These are phyloP conservation scores for Leccinum sublutescens DNA, from an alignment of 768 basidiomycete genomes.

Conservation along the genomic window DNA sequence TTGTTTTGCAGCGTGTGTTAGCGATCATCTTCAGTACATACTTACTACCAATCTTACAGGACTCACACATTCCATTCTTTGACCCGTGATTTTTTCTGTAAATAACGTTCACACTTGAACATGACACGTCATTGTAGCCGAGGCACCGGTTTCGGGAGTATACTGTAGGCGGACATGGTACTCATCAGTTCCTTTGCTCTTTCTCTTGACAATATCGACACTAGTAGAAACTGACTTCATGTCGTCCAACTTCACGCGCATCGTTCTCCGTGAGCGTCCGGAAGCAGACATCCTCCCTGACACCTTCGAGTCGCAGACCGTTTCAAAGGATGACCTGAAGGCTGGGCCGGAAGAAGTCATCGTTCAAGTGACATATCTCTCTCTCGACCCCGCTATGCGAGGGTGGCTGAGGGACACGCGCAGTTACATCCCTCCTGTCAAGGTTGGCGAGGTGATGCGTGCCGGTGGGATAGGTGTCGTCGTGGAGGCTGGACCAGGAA, in stretches of 20 bases:
- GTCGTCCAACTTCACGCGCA: conserved; percentile 49
- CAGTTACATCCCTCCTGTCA: conserved; percentile 67
- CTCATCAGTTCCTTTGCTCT: background rate
- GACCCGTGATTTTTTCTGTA: background rate
- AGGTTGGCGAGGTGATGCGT: conserved; percentile 81
- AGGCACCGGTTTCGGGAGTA: background rate
- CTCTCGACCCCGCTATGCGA: conserved; percentile 88
- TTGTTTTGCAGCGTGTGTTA: conserved; percentile 1
- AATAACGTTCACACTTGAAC: background rate
- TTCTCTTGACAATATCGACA: background rate
- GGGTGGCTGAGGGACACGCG: conserved; percentile 73
- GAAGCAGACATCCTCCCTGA: conserved; percentile 60
- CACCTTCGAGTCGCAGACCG: conserved; percentile 67
- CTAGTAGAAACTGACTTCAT: conserved; percentile 6
- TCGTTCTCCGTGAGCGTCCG: conserved; percentile 79
- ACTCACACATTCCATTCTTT: background rate
- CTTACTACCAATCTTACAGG: background rate
- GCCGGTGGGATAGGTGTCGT: conserved; percentile 67
- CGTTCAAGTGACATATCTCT: conserved; percentile 76
- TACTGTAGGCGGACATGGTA: background rate
- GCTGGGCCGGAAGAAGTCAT: conserved; percentile 56
- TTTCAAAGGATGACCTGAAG: conserved; percentile 50
- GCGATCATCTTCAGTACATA: background rate
- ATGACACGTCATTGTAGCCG: background rate
- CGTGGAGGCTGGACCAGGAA: conserved; percentile 52